Percentiles rank a stretch among this genome's conserved stretches.
Conservation (phyloP, 306 rosid species). For the Dalbergia cultrata region DNA sequence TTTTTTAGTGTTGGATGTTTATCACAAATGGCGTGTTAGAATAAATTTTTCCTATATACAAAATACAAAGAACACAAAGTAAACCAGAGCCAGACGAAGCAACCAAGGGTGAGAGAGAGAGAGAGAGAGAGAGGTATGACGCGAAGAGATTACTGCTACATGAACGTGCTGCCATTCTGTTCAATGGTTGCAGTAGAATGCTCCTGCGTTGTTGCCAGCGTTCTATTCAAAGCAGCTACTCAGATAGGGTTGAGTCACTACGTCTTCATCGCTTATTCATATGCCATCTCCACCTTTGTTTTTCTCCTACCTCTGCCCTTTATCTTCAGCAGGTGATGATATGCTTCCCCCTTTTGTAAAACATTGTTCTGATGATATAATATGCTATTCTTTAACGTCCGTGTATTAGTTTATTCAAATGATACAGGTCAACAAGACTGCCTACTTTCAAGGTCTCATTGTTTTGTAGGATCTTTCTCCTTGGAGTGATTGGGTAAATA, state of each 20-base stretch:
- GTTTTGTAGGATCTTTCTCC: neutral
- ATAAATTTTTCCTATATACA: no score
- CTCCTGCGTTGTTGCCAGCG: slow-evolving; percentile 9
- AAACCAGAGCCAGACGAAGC: neutral
- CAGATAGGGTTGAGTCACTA: neutral
- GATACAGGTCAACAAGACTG: neutral
- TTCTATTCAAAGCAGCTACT: neutral
- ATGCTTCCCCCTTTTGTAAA: no score
- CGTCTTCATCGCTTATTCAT: neutral
- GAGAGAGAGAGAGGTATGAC: neutral
- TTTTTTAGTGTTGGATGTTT: neutral
- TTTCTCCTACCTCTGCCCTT: neutral
- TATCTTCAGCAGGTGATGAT: neutral
- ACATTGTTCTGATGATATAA: no score
- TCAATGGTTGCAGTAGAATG: slow-evolving; percentile 33
- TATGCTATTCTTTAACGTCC: no score
- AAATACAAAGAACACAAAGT: no score
- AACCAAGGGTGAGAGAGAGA: neutral
- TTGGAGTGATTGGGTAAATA: neutral
- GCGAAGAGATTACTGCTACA: neutral
- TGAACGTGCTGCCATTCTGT: neutral
- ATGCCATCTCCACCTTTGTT: neutral
- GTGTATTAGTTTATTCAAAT: neutral
- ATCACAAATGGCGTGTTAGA: no score
- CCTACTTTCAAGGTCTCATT: neutral